Evolutionary conservation across 2,329 filamentous ascomycete species (phyloP).

Genomic region (Furcasterigmium furcatum): DNA sequence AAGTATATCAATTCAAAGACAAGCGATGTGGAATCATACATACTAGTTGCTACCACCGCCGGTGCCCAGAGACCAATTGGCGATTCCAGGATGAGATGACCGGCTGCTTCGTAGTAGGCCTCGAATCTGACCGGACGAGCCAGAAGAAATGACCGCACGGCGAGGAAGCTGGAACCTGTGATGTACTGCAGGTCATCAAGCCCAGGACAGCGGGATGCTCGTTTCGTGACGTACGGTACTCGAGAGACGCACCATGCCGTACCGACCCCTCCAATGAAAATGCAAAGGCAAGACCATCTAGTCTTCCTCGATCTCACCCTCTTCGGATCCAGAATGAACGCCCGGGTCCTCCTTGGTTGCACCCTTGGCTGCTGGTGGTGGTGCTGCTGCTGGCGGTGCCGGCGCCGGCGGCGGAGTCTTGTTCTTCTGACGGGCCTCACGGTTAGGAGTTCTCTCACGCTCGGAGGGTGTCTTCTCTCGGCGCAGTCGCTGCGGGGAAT

Average conservation of each 20-base stretch:
- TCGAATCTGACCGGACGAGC: too few relatives aligned
- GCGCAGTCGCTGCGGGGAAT: conserved; percentile 46
- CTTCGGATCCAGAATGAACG: conserved; percentile 86
- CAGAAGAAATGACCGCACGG: too few relatives aligned
- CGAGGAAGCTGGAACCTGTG: not conserved
- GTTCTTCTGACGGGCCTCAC: conserved; percentile 53
- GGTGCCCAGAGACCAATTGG: too few relatives aligned
- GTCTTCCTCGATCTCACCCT: conserved; percentile 94
- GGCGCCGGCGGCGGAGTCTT: conserved; percentile 45
- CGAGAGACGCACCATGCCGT: not conserved
- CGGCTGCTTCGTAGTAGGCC: too few relatives aligned
- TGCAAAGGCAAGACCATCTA: conserved; percentile 27
- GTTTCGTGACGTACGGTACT: conserved; percentile 3
- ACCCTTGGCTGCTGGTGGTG: conserved; percentile 24
- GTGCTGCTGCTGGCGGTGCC: conserved; percentile 22
- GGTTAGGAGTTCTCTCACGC: conserved; percentile 59
- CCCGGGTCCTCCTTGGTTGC: conserved; percentile 50
- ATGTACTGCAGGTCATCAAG: conserved; percentile 3
- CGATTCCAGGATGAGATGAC: too few relatives aligned
- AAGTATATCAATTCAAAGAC: not conserved
- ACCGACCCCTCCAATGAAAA: too few relatives aligned
- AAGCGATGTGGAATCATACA: not conserved
- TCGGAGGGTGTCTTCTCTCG: conserved; percentile 49
- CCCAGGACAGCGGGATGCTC: not conserved
- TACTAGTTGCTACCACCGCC: not conserved